Base-by-base conservation (phyloP, 2,329 filamentous ascomycete species). In the Penicillium capsulatum region DNA sequence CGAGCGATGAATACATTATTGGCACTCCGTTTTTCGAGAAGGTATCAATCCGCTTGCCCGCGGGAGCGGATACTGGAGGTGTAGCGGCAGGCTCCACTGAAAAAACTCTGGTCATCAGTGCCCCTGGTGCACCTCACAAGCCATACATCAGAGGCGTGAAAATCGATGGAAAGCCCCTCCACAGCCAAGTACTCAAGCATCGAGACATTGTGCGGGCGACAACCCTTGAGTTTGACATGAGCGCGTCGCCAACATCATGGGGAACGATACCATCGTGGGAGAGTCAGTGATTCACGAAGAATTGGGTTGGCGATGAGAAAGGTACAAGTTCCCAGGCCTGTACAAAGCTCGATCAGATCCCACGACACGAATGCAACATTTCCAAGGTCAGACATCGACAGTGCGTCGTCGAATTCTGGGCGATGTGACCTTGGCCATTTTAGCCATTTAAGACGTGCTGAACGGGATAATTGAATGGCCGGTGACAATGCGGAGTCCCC, bases 11-110 rank as follows among this genome's bases (percentile, higher is more conserved):
- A 42, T 74, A 74, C 48, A 53, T 72, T 3, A 56, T 73, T 10
- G 69, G 68, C 0, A 57, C 67, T 5, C 71, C 71, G 0, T 70
- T 73, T 38, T 73, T 73, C 36, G 70, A 73, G 51, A 63, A 63
- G 37, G 60, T 72, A 3, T 59, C 57, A 3, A 58, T 73, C 17
- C 51, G 56, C 4, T 45, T 71, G 7, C 67, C 69, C 0, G 46
- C 48, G 13, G 63, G 64, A 2, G 58, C 52, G 2, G 51, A 45
- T 5, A 60, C 50, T 5, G 61, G 61, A 11, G 64, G 53, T 17
- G 10, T 42, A 31, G 8, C 49, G 42, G 6, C 36, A 3, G 45
- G 55, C 13, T 27, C 31, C 8, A 15, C 37, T 14, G 49, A 51
- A 8, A 40, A 29, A 13, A 65, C 45, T 1, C 41, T 73, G n/a